These are phyloP conservation scores for Plasmopara muralis DNA, from an alignment of 352 stramenopile species.

Conservation along the genomic window DNA sequence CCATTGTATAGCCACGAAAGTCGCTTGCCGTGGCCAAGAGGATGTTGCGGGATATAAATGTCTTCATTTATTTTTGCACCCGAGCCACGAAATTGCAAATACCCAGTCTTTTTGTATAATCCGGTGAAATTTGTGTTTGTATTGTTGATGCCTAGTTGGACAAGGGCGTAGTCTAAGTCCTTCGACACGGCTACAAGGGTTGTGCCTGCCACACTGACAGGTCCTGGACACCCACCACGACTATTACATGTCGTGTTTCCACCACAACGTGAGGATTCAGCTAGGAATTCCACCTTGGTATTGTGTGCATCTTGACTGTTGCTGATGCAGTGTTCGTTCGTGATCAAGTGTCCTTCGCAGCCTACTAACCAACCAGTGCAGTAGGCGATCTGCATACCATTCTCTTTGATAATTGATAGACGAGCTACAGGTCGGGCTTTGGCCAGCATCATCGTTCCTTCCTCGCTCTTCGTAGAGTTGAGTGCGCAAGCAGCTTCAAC, in stretches of 20 bases:
- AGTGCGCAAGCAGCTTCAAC: slow-evolving; percentile 51
- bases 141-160: slow-evolving; percentile 36
- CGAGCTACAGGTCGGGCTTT: slow-evolving; percentile 42
- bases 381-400: slow-evolving; percentile 47
- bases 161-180: slow-evolving; percentile 53
- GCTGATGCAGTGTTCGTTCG: slow-evolving; percentile 75
- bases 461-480: slow-evolving; percentile 17
- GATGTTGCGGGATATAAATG: slow-evolving; percentile 60
- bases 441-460: slow-evolving; percentile 33
- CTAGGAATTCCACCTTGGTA: slow-evolving; percentile 62
- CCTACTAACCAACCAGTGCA: slow-evolving; percentile 73
- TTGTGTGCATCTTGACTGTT: slow-evolving; percentile 32
- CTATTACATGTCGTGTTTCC: slow-evolving; percentile 25
- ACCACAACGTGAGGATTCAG: slow-evolving; percentile 31
- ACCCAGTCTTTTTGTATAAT: slow-evolving; percentile 42
- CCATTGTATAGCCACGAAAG: slow-evolving; percentile 49
- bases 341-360: slow-evolving; percentile 65
- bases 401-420: slow-evolving; percentile 54
- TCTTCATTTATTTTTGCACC: slow-evolving; percentile 34
- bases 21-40: slow-evolving; percentile 55
- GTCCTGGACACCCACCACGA: slow-evolving; percentile 31
- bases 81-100: slow-evolving; percentile 40
- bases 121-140: slow-evolving; percentile 32
- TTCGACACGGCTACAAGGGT: slow-evolving; percentile 32
- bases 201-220: slow-evolving; percentile 19